These are phyloP conservation scores for Gonium pectorale DNA, from an alignment of 139 green algal species.

Conservation along the genomic window DNA sequence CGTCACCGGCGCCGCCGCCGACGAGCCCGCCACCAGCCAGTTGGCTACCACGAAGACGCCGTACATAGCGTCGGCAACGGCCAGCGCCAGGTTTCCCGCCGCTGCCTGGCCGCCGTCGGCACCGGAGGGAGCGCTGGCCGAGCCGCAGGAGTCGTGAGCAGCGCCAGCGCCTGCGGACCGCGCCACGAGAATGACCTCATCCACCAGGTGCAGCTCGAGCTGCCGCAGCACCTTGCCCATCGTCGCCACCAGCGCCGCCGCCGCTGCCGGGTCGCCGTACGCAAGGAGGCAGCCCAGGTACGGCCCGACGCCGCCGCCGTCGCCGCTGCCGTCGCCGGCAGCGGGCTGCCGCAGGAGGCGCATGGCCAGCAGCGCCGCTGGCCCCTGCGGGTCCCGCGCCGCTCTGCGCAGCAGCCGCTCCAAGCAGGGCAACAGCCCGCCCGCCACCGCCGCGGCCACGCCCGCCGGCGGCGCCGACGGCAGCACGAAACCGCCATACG, in stretches of 20 bases:
- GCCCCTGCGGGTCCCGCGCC: no score
- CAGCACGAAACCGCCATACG: no score
- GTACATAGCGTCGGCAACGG: not conserved
- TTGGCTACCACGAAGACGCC: not conserved
- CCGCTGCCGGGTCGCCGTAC: not conserved
- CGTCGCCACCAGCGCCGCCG: conserved; percentile 5
- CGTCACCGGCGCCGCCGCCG: not conserved
- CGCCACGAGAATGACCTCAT: not conserved
- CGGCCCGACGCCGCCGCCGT: not conserved
- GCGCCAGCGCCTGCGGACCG: not conserved
- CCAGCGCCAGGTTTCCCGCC: not conserved
- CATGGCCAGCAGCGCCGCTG: not conserved
- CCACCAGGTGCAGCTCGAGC: not conserved
- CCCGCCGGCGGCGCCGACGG: no score
- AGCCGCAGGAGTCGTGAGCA: not conserved
- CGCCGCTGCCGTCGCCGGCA: not conserved
- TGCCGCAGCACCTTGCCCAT: not conserved
- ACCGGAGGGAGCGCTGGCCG: no score
- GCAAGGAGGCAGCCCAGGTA: not conserved
- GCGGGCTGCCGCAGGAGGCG: not conserved
- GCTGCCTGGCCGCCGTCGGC: not conserved
- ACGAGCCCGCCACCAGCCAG: not conserved
- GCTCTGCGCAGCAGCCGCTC: not conserved
- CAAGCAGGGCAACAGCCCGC: not conserved
- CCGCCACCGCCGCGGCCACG: not conserved